Conservation (phyloP, 768 basidiomycete species). For the Boletus tomentosulus region DNA sequence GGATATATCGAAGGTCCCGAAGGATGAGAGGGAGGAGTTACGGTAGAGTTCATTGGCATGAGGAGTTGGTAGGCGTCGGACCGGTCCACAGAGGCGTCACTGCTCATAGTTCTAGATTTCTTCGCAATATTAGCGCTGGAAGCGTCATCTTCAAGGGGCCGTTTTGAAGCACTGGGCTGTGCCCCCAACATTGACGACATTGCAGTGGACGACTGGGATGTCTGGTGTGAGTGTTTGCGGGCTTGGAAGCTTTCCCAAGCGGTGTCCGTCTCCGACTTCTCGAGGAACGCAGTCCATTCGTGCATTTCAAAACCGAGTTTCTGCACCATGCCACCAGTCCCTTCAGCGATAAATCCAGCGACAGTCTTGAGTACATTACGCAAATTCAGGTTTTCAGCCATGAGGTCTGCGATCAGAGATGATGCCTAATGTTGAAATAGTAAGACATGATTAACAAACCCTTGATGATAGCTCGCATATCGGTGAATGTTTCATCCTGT, state of each 20-base stretch:
- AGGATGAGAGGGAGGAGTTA: slow-evolving; percentile 32
- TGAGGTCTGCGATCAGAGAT: slow-evolving; percentile 53
- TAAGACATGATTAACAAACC: slow-evolving; percentile 37
- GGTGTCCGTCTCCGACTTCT: slow-evolving; percentile 87
- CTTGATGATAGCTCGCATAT: slow-evolving; percentile 79
- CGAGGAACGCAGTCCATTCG: slow-evolving; percentile 79
- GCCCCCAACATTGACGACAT: slow-evolving; percentile 32
- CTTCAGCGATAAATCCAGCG: slow-evolving; percentile 82
- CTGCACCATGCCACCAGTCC: slow-evolving; percentile 69
- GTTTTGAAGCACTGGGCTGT: slow-evolving; percentile 17
- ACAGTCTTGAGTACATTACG: slow-evolving; percentile 75
- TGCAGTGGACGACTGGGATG: slow-evolving; percentile 25
- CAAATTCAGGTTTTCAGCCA: slow-evolving; percentile 85
- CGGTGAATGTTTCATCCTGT: slow-evolving; percentile 81
- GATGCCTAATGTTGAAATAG: not conserved
- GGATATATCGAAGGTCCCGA: slow-evolving; percentile 42
- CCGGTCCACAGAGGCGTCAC: slow-evolving; percentile 41
- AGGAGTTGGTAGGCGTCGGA: slow-evolving; percentile 51
- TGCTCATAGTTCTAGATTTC: slow-evolving; percentile 41
- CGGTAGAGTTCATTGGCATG: slow-evolving; percentile 45
- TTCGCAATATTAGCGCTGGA: slow-evolving; percentile 38
- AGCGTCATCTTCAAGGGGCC: slow-evolving; percentile 30
- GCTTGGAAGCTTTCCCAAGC: slow-evolving; percentile 86
- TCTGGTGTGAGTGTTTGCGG: slow-evolving; percentile 47
- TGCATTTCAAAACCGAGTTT: slow-evolving; percentile 75